Evolutionary conservation across 75 land plant species (phyloP), one percentile per base, ranked within the genome.

Genomic region (Cupressus sempervirens): DNA sequence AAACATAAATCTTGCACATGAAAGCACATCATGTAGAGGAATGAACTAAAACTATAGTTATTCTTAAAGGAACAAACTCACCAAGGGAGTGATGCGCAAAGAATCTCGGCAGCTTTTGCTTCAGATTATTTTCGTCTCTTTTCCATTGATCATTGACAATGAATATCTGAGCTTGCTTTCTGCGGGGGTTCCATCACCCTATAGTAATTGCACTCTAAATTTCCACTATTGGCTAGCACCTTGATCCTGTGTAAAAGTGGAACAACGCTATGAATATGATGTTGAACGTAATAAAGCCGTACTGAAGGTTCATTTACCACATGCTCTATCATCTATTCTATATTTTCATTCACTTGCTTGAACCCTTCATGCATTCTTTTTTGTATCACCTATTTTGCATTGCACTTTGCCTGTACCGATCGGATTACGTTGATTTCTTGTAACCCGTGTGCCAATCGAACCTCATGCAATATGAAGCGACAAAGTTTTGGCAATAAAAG

Each of bases 231-330:
- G n/a, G n/a, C n/a, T n/a, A n/a, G n/a, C n/a, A 90, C 91, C 91
- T 90, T 89, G 56, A 90, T 83, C 41, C 76, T 72, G 18, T 89
- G 52, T 43, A 89, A 70, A 30, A 83, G 86, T 6, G 91, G 91
- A 30, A 90, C 91, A 73, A 91, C 91, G 56, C 87, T 90, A n/a
- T 90, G 91, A 41, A 90, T 84, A 84, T 90, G 91, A 56, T 90
- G 91, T 58, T 90, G 91, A 23, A 90, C 91, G 77, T 86, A 90
- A 84, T 85, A 90, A 34, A 90, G 91, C 14, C 91, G 91, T 41
- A 89, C 86, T 34, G 91, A 90, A 6, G 91, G 91, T 77, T 90
- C 91, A 68, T 89, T 89, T 30, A 91, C 91, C 46, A 86, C 80
- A n/a, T 81, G 87, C 86, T 89, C 82, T 35, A 90, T 79, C 84